Evolutionary conservation across 306 rosid species (phyloP), one percentile per base, ranked within the genome.

Genomic region (Castanea sativa): DNA sequence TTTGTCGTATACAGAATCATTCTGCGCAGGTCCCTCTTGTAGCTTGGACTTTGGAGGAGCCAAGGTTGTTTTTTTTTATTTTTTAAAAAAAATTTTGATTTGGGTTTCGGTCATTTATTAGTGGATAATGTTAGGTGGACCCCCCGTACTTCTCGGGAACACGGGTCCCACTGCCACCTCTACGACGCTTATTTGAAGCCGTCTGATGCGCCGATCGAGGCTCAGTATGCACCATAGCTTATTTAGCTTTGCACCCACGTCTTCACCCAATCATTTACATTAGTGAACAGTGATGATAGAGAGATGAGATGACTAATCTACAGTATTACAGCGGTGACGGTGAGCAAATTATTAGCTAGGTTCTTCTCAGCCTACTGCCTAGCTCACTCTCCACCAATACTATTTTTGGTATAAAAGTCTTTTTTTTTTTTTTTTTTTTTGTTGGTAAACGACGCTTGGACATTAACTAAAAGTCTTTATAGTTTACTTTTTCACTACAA

Each of bases 151-250:
- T 49, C 53, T 55, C 35, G 11, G 12, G 55, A 64, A 76, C 6
- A 0, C 70, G 71, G 71, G 16, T 52, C 76, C 55, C 29, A 27
- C 30, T 69, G 14, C 80, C 43, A 3, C 11, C 30, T 32, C 18
- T 38, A 2, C 45, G 19, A 15, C 63, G 69, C 83, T 79, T 73
- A 87, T 71, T 5, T 77, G 29, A 63, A 86, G 85, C 80, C 88
- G 84, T 43, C 14, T 43, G 79, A 83, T 76, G 72, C 87, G 88
- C 86, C 80, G 81, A 80, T 78, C 41, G 60, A 73, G 51, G 76
- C 18, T 81, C 53, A 49, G 53, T 49, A 12, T 13, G 41, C 41
- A 11, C 10, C 13, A 13, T 49, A 49, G 53, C 4, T 10, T 1
- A 70, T 59, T 64, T 73, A 68, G 82, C 93, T 81, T 85, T 49